A percentile compares a stretch with the other conserved stretches of the same genome.
phyloP scores from a whole-genome alignment of 176 grass and related monocot genomes.

The Neostapfia colusana region DNA sequence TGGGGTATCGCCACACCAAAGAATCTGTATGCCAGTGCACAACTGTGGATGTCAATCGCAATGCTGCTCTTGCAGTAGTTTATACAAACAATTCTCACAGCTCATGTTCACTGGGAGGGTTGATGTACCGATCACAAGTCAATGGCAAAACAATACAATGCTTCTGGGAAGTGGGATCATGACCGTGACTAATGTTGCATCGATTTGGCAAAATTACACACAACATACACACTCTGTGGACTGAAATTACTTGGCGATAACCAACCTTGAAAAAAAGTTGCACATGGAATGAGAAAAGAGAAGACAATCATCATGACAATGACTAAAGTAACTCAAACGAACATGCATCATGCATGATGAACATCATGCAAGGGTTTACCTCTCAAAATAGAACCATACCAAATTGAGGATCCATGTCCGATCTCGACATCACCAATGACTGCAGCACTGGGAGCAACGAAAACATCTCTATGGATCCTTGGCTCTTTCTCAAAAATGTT shows the following conservation, averaged over 20 bases:
- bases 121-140: not conserved
- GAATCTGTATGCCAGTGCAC: not conserved
- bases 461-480: constrained; percentile 77
- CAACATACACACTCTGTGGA: not conserved
- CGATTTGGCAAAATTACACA: not conserved
- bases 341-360: not conserved
- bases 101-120: not conserved
- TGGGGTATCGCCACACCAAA: not conserved
- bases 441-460: constrained; percentile 87
- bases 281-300: not conserved
- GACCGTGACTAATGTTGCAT: not conserved
- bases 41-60: not conserved
- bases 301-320: not conserved
- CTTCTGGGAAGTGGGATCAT: not conserved
- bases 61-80: not conserved
- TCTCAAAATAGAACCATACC: constrained; percentile 95
- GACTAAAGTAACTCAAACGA: not conserved
- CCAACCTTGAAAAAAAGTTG: not conserved
- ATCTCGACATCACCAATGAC: constrained; percentile 94
- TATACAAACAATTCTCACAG: not conserved
- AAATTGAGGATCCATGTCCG: constrained; percentile 85
- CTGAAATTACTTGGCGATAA: not conserved
- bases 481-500: constrained; percentile 80
- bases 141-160: not conserved
- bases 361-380: constrained; percentile 48